These are phyloP conservation scores for Arthroderma sp. DNA, from an alignment of 2,329 filamentous ascomycete species.

Conservation along the genomic window DNA sequence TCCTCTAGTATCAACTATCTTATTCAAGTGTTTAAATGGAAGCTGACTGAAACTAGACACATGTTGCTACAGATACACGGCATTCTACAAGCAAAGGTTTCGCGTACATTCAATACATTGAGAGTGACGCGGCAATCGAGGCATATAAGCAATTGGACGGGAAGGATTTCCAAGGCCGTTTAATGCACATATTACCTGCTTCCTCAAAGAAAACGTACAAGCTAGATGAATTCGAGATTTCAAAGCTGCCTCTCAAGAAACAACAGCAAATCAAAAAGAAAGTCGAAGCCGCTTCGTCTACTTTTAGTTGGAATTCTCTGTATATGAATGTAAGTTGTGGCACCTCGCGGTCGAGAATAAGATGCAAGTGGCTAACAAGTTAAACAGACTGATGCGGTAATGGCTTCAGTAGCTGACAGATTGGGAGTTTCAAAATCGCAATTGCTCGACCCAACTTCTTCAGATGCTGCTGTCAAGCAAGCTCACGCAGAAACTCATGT, in stretches of 20 bases:
- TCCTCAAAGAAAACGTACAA: slow-evolving; percentile 68
- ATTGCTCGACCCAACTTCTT: slow-evolving; percentile 85
- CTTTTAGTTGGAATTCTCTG: slow-evolving; percentile 98
- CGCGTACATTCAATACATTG: slow-evolving; percentile 68
- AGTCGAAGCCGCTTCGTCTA: slow-evolving; percentile 61
- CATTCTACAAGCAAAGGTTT: slow-evolving; percentile 75
- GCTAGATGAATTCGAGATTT: slow-evolving; percentile 77
- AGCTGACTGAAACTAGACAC: slow-evolving; percentile 49
- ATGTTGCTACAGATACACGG: slow-evolving; percentile 62
- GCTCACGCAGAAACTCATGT: slow-evolving; percentile 91
- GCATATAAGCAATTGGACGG: slow-evolving; percentile 74
- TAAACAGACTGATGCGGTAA: slow-evolving; percentile 61
- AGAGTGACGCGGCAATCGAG: slow-evolving; percentile 59
- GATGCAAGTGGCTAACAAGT: not conserved
- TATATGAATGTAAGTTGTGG: slow-evolving; percentile 69
- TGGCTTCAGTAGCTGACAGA: slow-evolving; percentile 74
- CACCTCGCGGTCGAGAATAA: not conserved
- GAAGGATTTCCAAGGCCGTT: slow-evolving; percentile 78
- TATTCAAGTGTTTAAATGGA: slow-evolving; percentile 7
- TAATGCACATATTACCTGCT: slow-evolving; percentile 80
- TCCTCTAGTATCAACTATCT: not conserved
- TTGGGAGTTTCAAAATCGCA: slow-evolving; percentile 85
- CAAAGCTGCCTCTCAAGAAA: slow-evolving; percentile 86
- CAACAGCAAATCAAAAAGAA: slow-evolving; percentile 83
- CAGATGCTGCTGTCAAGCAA: slow-evolving; percentile 90